Evolutionary conservation across 306 rosid genomes (phyloP), one percentile per base, ranked within the genome.

Genomic region (Pyrus bretschneideri): DNA sequence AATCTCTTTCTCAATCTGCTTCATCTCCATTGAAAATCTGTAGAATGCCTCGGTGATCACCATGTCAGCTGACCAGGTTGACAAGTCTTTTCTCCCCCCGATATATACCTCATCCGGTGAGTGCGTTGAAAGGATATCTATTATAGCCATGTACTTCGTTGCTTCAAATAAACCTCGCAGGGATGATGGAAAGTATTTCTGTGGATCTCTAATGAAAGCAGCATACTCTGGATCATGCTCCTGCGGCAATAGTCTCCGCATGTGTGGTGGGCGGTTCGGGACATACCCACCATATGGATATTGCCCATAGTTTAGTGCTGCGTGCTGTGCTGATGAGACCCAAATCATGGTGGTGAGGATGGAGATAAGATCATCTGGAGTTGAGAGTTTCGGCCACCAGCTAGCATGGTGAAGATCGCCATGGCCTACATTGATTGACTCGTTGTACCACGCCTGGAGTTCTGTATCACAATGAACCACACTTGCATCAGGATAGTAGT

Each of bases 301-400:
- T 83, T 94, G 97, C 1, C 98, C 98, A n/a, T 87, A 90, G 73
- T 94, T 94, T 44, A 94, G 90, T 4, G 98, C 96, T 1, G 97
- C 98, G 64, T 94, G 98, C 67, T 94, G 98, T 12, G 97, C 98
- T 0, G 97, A 90, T 0, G 89, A 84, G 54, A 88, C 79, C 98
- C 98, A 94, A 45, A 94, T 90, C 45, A 92, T 70, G 62, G 91
- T 94, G 17, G 97, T 80, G 73, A 94, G 88, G 11, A 92, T 67
- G 5, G 86, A 79, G 46, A 81, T 82, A 9, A 92, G 91, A 80
- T 83, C 86, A 21, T 89, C 91, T 63, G 79, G 74, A 10, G 69
- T 85, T 75, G 76, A 78, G 85, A 94, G 23, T 49, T 84, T 76
- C 0, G 98, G 97, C 97, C 97, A 94, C 97, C 98, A 94, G 45